These are phyloP conservation scores for Acanthamoeba healyi DNA, from an alignment of 208 protist species.

Conservation along the genomic window DNA sequence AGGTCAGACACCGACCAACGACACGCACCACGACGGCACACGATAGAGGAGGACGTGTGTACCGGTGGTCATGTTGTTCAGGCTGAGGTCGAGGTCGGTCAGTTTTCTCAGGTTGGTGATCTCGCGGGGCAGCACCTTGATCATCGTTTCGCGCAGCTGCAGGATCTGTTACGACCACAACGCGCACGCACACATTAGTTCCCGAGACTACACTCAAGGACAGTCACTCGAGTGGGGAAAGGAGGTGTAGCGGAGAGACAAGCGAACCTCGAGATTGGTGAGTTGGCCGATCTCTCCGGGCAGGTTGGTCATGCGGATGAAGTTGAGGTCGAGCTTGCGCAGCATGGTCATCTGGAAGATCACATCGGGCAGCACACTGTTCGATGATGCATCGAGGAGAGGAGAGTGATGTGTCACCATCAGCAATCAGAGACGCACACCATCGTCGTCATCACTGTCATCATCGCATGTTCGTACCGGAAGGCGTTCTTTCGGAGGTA, in stretches of 20 bases:
- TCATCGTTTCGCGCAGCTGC: constrained; percentile 72
- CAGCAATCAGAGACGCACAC: no score
- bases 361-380: constrained; percentile 40
- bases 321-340: constrained; percentile 73
- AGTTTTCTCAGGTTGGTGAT: constrained; percentile 25
- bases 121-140: constrained; percentile 59
- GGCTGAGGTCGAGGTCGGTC: constrained; percentile 69
- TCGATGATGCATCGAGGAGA: not conserved
- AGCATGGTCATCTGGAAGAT: constrained; percentile 54
- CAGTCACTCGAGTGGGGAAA: no score
- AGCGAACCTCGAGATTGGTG: constrained; percentile 33
- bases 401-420: not conserved
- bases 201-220: not conserved
- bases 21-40: no score
- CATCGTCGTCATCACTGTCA: no score
- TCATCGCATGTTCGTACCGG: no score
- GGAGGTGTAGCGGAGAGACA: not conserved
- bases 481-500: constrained; percentile 61
- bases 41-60: no score
- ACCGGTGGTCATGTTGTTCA: constrained; percentile 74
- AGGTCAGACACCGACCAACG: not conserved
- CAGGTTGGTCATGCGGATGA: constrained; percentile 59
- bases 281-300: constrained; percentile 49
- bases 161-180: not conserved
- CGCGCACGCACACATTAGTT: not conserved